Evolutionary conservation across 2,329 filamentous ascomycete species (phyloP), one percentile per base, ranked within the genome.

Genomic region (Cadophora malorum): DNA sequence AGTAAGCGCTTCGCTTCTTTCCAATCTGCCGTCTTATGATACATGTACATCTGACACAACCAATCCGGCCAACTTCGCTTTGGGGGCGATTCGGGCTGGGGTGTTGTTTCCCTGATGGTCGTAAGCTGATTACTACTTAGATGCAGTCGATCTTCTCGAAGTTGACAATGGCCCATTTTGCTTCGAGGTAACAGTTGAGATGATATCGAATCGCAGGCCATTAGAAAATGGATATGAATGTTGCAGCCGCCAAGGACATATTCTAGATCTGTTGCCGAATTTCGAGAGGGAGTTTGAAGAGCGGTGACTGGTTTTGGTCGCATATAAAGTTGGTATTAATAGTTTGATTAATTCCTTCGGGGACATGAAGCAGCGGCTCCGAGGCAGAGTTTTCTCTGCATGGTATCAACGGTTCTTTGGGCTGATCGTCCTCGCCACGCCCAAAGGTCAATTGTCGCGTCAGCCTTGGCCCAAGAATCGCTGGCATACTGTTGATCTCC

Each of bases 261-360:
- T 55, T 67, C 65, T 67, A 72, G 9, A 72, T 67, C 31, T 68
- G 66, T 31, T 49, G 50, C 9, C 70, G 63, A 7, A 72, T 60
- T 38, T 72, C 70, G 14, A 65, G 35, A 1, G 66, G 66, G 8
- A 70, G 52, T 38, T 61, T 65, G 62, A 70, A 70, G 4, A 70
- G 45, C n/a, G 33, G 33, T n/a, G 55, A 49, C 14, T 65, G 28
- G 3, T 23, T 14, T 33, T 70, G 69, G 9, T 59, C 33, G n/a
- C 64, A 31, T 2, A 50, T 69, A 16, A n/a, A 63, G 7, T 9
- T 38, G 14, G n/a, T 23, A 21, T 21, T 16, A 21, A 33, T 3
- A 5, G 2, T 47, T 16, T 14, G 9, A 47, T 1, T 16, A 47
- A 2, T 19, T 19, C 16, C 41, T 19, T 6, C 9, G 23, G 45